These are phyloP conservation scores for Lecanosticta acicola DNA, from an alignment of 2,329 filamentous ascomycete species.

Conservation along the genomic window DNA sequence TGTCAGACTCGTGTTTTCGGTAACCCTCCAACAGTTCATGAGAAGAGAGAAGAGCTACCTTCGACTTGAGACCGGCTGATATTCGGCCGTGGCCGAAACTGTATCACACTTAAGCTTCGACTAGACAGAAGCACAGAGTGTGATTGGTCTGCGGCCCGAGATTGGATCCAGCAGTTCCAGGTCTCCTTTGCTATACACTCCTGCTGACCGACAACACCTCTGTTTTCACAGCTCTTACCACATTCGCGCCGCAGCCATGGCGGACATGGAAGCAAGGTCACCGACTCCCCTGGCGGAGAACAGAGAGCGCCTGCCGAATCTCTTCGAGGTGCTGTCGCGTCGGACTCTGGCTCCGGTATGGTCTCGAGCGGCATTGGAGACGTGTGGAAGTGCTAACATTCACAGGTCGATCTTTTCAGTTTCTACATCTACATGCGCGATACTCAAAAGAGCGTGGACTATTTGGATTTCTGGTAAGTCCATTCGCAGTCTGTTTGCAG, in stretches of 20 bases:
- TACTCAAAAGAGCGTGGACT: constrained; percentile 95
- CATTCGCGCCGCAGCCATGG: constrained; percentile 1
- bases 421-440: constrained; percentile 99
- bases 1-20: too few relatives aligned
- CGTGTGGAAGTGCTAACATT: constrained; percentile 7
- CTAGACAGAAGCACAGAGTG: too few relatives aligned
- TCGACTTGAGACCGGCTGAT: too few relatives aligned
- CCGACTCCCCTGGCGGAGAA: constrained; percentile 27
- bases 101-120: too few relatives aligned
- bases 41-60: too few relatives aligned
- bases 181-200: not conserved
- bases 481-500: not conserved
- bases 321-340: constrained; percentile 92
- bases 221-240: not conserved
- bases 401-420: constrained; percentile 79
- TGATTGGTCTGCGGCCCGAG: too few relatives aligned
- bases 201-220: not conserved
- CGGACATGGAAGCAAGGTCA: constrained; percentile 26
- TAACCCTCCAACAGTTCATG: too few relatives aligned
- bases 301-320: constrained; percentile 82
- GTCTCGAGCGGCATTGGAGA: not conserved
- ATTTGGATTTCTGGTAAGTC: constrained; percentile 91
- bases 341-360: constrained; percentile 73
- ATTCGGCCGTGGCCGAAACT: too few relatives aligned
- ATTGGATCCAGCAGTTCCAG: too few relatives aligned